Conservation (phyloP, 176 grass and related monocot species). For the Tillandsia leiboldiana region DNA sequence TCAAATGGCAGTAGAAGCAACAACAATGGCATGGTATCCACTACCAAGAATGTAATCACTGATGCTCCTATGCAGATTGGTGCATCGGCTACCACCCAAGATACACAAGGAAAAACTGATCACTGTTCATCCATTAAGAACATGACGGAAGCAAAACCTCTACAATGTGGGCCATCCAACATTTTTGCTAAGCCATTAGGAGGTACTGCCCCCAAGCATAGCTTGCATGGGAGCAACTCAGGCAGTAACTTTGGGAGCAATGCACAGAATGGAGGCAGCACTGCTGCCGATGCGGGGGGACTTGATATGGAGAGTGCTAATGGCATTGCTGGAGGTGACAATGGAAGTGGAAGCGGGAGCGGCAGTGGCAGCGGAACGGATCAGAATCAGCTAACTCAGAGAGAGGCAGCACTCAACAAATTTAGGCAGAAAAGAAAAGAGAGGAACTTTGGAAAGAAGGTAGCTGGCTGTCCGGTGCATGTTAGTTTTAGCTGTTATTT, state of each 20-base stretch:
- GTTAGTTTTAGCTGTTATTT: slow-evolving; percentile 6
- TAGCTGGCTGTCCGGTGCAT: slow-evolving; percentile 29
- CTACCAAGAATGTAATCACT: slow-evolving; percentile 53
- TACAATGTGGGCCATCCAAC: slow-evolving; percentile 38
- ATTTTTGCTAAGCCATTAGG: slow-evolving; percentile 34
- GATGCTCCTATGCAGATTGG: slow-evolving; percentile 47
- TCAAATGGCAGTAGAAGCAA: slow-evolving; percentile 64
- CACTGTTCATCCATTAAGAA: slow-evolving; percentile 15
- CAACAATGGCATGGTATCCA: slow-evolving; percentile 79
- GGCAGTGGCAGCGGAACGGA: slow-evolving; percentile 42
- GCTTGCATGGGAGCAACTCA: slow-evolving; percentile 54
- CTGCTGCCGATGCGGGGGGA: slow-evolving; percentile 28
- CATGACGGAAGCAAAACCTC: slow-evolving; percentile 16
- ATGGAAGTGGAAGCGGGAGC: slow-evolving; percentile 39
- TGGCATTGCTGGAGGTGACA: slow-evolving; percentile 21
- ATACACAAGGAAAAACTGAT: slow-evolving; percentile 31
- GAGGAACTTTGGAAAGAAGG: slow-evolving; percentile 82
- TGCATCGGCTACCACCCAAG: slow-evolving; percentile 18
- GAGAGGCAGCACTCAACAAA: slow-evolving; percentile 70
- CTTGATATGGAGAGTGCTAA: slow-evolving; percentile 47
- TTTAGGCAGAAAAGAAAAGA: slow-evolving; percentile 71
- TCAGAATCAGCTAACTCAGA: slow-evolving; percentile 37
- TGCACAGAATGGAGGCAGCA: slow-evolving; percentile 42
- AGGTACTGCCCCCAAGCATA: slow-evolving; percentile 62
- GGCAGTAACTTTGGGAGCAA: slow-evolving; percentile 68